phyloP scores from a whole-genome alignment of 2,329 filamentous ascomycete species.

The Myriosclerotinia scirpicola region DNA sequence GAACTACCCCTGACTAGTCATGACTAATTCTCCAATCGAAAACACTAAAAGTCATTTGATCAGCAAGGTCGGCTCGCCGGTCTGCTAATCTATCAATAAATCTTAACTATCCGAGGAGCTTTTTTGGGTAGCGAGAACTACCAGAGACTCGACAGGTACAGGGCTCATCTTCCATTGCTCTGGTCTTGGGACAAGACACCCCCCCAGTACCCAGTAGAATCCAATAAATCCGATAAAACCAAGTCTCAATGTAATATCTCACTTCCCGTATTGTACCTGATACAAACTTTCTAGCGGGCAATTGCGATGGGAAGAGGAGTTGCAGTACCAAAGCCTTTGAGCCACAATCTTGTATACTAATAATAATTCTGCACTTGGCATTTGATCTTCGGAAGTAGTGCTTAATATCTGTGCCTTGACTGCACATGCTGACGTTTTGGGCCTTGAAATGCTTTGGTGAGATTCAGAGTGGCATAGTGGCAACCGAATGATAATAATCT shows the following conservation, averaged over 20 bases:
- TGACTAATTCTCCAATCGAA: slow-evolving; percentile 1
- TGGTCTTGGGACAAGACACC: slow-evolving; percentile 21
- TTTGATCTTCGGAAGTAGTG: slow-evolving; percentile 7
- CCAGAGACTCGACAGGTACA: slow-evolving; percentile 1
- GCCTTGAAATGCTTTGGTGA: slow-evolving; percentile 14
- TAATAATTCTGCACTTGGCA: background rate
- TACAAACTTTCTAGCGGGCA: background rate
- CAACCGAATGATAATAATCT: slow-evolving; percentile 3
- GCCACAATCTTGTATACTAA: background rate
- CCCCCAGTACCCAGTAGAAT: background rate
- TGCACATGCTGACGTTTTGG: slow-evolving; percentile 9
- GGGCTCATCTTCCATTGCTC: slow-evolving; percentile 15
- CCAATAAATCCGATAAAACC: background rate
- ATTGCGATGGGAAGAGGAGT: background rate
- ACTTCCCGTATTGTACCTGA: background rate
- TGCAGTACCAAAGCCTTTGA: background rate
- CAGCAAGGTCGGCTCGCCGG: background rate
- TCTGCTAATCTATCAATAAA: slow-evolving; percentile 16
- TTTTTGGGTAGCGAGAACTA: slow-evolving; percentile 11
- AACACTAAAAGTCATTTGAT: slow-evolving; percentile 5
- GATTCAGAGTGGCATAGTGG: slow-evolving; percentile 9
- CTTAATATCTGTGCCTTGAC: background rate
- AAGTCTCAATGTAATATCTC: slow-evolving; percentile 9
- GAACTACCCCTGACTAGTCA: slow-evolving; percentile 22
- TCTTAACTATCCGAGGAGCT: slow-evolving; percentile 5